A percentile compares a stretch with the other conserved stretches of the same genome.
phyloP scores from a whole-genome alignment of 345 rosid genomes.

The Xanthoceras sorbifolium region DNA sequence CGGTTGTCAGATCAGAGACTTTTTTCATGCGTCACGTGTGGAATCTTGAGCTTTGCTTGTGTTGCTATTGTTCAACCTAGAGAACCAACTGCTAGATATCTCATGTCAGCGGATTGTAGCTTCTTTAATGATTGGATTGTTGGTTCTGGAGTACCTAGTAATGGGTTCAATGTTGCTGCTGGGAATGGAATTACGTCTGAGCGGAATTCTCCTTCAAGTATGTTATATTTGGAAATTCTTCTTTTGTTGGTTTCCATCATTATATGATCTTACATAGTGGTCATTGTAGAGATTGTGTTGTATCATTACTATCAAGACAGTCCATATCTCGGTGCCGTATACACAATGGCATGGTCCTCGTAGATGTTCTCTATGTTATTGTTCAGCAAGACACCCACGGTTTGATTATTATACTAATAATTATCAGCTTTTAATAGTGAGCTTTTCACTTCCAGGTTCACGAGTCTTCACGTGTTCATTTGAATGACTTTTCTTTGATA shows the following conservation, averaged over 20 bases:
- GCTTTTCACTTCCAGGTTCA: background rate
- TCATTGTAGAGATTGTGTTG: conserved; percentile 3
- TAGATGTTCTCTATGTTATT: background rate
- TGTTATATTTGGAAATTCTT: conserved; percentile 29
- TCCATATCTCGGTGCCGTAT: background rate
- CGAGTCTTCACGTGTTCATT: background rate
- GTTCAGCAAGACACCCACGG: background rate
- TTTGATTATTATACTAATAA: background rate
- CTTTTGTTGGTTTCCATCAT: background rate
- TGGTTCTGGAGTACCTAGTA: conserved; percentile 52
- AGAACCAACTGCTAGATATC: conserved; percentile 77
- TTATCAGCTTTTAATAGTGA: background rate
- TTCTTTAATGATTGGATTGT: conserved; percentile 82
- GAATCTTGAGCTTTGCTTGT: conserved; percentile 84
- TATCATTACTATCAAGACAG: background rate
- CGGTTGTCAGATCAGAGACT: conserved; percentile 82
- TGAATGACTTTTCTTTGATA: background rate
- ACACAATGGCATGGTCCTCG: background rate
- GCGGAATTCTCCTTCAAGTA: conserved; percentile 46
- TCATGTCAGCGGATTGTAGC: conserved; percentile 93
- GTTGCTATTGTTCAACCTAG: conserved; percentile 84
- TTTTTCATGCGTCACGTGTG: conserved; percentile 91
- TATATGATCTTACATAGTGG: background rate
- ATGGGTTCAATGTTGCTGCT: conserved; percentile 28
- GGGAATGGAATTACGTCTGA: conserved; percentile 32